These are phyloP conservation scores for Tricholomella constricta DNA, from an alignment of 768 basidiomycete species.

Conservation along the genomic window DNA sequence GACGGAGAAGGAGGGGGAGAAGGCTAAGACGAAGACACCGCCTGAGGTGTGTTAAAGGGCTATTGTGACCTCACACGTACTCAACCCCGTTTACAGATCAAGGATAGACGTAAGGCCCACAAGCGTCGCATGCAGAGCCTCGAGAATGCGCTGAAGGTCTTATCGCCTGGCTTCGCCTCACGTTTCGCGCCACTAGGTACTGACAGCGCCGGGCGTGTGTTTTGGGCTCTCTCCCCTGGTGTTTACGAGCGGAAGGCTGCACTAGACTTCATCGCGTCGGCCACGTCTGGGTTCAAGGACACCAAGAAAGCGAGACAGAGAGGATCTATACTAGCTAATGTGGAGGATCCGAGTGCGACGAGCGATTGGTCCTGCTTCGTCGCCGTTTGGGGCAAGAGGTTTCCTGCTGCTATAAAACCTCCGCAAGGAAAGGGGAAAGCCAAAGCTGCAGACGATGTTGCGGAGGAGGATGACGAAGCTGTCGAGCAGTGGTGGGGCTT, in stretches of 20 bases:
- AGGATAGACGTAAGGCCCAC: constrained; percentile 47
- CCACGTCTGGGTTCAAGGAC: constrained; percentile 26
- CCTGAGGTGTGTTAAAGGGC: constrained; percentile 4
- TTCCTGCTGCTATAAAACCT: constrained; percentile 22
- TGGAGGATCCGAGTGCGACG: constrained; percentile 50
- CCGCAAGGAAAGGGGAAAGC: constrained; percentile 5
- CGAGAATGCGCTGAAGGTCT: constrained; percentile 58
- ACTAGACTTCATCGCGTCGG: constrained; percentile 35
- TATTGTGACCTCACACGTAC: neutral
- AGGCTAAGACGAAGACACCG: constrained; percentile 16
- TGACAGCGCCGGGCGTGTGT: constrained; percentile 66
- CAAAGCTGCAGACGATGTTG: constrained; percentile 14
- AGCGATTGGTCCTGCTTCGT: constrained; percentile 77
- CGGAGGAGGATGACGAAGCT: constrained; percentile 37
- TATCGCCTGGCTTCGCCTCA: constrained; percentile 43
- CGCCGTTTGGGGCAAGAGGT: constrained; percentile 69
- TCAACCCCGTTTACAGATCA: constrained; percentile 35
- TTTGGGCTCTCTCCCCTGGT: constrained; percentile 68
- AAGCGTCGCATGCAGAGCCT: constrained; percentile 49
- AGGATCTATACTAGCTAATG: constrained; percentile 39
- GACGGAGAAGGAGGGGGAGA: constrained; percentile 21
- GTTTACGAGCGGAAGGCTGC: constrained; percentile 57
- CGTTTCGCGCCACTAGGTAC: constrained; percentile 68
- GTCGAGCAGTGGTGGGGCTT: constrained; percentile 78
- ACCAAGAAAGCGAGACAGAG: constrained; percentile 43